Base-by-base conservation (phyloP, 2,329 filamentous ascomycete species). In the Xylaria sp. region DNA sequence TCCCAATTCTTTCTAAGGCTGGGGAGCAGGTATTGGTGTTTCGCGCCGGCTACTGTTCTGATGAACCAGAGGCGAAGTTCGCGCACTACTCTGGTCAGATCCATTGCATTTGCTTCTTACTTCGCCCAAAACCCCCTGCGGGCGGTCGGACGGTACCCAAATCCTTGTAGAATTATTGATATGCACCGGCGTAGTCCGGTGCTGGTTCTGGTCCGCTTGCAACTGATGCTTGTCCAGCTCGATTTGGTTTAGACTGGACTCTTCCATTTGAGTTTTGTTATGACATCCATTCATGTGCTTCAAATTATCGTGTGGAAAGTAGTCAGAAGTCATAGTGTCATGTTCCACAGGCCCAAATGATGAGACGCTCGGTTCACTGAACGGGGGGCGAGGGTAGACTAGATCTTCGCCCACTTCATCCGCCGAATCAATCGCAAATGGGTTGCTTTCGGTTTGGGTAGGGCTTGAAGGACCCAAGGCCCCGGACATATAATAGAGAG, bases 11-110 rank as follows among this genome's bases (percentile, higher is more conserved):
- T 12, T 59, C 70, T 68, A 75, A 46, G 74, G 72, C 60, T 73
- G 65, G 23, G 74, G 70, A 41, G 70, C 66, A 48, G 74, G 69
- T 20, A 73, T 48, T 1, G 66, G 70, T 12, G 71, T 74, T 57
- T 70, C n/a, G 9, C 57, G 62, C 54, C 9, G 34, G 39, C 34
- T n/a, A 25, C 12, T 23, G 34, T 37, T 59, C 13, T 13, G 31
- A 25, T 34, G 60, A n/a, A 12, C 9, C 37, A 60, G 61, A 20
- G 13, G 7, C 25, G 23, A 18, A 7, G 20, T 34, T 58, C 20
- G 31, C 58, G 37, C 10, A 13, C 23, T 20, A 50, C 18, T 44
- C 41, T 56, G 44, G 50, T 62, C 6, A 31, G 34, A 51, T 12
- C 31, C 7, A 6, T 20, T 39, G 20, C 28, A 54, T 13, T 57